Evolutionary conservation across 2,329 filamentous ascomycete genomes (phyloP).

Genomic region (Ophiostoma perfectum): DNA sequence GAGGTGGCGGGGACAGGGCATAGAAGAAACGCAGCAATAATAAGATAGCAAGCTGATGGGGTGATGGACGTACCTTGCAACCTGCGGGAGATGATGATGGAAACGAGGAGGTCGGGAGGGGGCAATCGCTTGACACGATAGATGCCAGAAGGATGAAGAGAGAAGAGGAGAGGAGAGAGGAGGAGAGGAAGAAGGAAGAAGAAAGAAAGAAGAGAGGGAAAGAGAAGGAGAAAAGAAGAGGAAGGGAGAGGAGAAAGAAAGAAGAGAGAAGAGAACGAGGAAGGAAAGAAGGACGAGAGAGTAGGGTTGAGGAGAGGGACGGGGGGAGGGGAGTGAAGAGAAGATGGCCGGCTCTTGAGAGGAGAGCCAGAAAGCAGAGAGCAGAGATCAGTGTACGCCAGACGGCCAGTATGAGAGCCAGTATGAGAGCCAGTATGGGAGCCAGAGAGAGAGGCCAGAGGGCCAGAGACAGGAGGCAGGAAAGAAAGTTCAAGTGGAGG

Average conservation of each 20-base stretch:
- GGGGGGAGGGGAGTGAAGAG: slow-evolving; percentile 23
- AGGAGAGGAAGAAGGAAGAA: slow-evolving; percentile 6
- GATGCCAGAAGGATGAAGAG: slow-evolving; percentile 24
- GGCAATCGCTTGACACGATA: slow-evolving; percentile 13
- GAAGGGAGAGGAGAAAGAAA: slow-evolving; percentile 26
- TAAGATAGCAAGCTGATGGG: slow-evolving; percentile 4
- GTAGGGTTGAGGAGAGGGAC: slow-evolving; percentile 10
- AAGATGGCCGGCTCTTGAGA: slow-evolving; percentile 22
- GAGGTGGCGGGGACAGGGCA: slow-evolving; percentile 11
- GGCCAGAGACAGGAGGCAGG: slow-evolving; percentile 22
- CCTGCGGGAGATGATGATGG: slow-evolving; percentile 5
- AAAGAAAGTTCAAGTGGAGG: slow-evolving; percentile 26
- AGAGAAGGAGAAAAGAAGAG: neutral
- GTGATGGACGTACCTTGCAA: slow-evolving; percentile 12
- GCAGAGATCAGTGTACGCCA: neutral
- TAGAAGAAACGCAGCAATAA: neutral
- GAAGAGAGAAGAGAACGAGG: slow-evolving; percentile 24
- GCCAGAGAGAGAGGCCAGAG: slow-evolving; percentile 17
- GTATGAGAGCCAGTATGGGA: slow-evolving; percentile 14
- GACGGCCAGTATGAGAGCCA: slow-evolving; percentile 3
- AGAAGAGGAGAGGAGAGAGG: slow-evolving; percentile 24
- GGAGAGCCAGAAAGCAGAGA: slow-evolving; percentile 3
- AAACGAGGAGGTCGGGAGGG: slow-evolving; percentile 15
- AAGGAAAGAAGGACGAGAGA: slow-evolving; percentile 19
- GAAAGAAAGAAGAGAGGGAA: slow-evolving; percentile 31